Percentiles rank a stretch among this genome's conserved stretches.
These are phyloP conservation scores for Eimeria sp. DNA, from an alignment of 169 alveolate genomes.

Conservation along the genomic window DNA sequence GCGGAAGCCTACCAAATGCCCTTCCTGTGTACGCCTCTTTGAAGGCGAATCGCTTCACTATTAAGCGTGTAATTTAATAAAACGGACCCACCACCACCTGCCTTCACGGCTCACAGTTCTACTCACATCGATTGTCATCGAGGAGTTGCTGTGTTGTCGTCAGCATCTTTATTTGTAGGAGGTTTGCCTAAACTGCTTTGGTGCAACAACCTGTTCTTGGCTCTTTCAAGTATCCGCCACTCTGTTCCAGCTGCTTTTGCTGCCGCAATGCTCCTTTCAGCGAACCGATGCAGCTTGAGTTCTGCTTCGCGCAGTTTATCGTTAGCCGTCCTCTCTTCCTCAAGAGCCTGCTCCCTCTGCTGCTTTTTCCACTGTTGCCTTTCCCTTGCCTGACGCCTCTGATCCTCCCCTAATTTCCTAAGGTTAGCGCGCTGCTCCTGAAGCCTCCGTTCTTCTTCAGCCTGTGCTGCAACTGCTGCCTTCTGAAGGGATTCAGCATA, in stretches of 20 bases:
- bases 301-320: background rate
- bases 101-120: background rate
- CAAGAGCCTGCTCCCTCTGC: constrained; percentile 14
- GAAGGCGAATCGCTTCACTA: background rate
- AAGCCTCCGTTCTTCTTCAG: constrained; percentile 14
- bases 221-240: constrained; percentile 50
- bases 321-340: constrained; percentile 13
- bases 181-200: constrained; percentile 4
- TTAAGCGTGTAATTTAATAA: background rate
- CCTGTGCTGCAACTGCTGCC: constrained; percentile 60
- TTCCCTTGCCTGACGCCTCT: constrained; percentile 53
- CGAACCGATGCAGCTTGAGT: constrained; percentile 30
- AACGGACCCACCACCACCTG: background rate
- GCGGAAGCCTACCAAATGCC: background rate
- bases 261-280: constrained; percentile 42
- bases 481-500: constrained; percentile 22
- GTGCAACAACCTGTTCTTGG: constrained; percentile 26
- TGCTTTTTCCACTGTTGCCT: constrained; percentile 14
- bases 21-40: background rate
- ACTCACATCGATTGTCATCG: background rate
- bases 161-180: background rate
- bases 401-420: constrained; percentile 36
- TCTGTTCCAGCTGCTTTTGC: constrained; percentile 71
- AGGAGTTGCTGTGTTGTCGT: background rate
- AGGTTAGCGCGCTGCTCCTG: constrained; percentile 25